Evolutionary conservation across 2,329 filamentous ascomycete genomes (phyloP), one percentile per base, ranked within the genome.

Genomic region (Pyrenochaeta sp.): DNA sequence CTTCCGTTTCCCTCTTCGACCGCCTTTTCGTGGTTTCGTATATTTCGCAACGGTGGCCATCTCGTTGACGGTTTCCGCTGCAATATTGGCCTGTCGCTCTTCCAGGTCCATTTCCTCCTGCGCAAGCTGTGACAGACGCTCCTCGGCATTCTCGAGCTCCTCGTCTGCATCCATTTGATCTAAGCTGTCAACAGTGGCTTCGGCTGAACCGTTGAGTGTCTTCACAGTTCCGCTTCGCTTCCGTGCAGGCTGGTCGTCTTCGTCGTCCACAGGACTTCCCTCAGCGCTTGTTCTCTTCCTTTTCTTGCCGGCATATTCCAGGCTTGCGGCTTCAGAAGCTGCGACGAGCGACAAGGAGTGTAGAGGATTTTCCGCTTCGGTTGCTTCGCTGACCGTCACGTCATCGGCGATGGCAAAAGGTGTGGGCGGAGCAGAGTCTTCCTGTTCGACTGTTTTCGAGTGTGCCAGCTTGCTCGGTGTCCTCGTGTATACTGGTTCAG

Each of bases 111-210:
- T 39, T 40, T 73, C 71, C 47, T 76, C 72, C 19, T 71, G 68
- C 9, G 70, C 72, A 25, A 76, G 64, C 37, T 70, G 66, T 37
- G 70, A 69, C 3, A 75, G 64, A 30, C 70, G 69, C 39, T 73
- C 73, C 50, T 76, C 76, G 19, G 74, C 79, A 39, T 80, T 80
- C 24, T 85, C 84, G 37, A 88, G 85, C 28, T 84, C 88, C 46
- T 83, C 85, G 28, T 81, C 81, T 1, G 52, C 66, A 24, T 76
- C 71, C 13, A 65, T 57, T 39, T 73, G 71, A 40, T 72, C 74
- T 32, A 65, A 57, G 45, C 63, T 65, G 30, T 72, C 68, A 12
- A 65, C 65, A n/a, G 66, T 59, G 19, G 68, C 67, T 52, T 69
- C 71, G 67, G 77, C 55, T 56, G 72, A 64, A 39, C 71, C 72